Base-by-base conservation (phyloP, 169 alveolate genomes). In the Babesia caballi region DNA sequence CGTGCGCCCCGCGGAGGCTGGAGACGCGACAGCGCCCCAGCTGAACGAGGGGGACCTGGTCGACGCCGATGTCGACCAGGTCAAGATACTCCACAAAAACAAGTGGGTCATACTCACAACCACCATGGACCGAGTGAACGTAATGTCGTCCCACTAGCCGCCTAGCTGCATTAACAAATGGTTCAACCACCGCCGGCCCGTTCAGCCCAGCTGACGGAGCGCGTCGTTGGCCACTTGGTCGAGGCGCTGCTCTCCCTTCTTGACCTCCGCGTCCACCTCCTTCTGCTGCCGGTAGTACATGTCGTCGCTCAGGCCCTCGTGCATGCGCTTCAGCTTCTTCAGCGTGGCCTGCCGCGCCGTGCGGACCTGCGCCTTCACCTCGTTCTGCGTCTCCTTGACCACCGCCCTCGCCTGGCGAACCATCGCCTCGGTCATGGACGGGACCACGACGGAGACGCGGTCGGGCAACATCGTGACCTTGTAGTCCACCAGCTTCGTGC, bases 261-360 rank as follows among this genome's bases (percentile, higher is more conserved):
- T 63, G 27, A 63, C 58, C 12, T n/a, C 36, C 4, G 44, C 25
- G 19, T 63, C 73, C 15, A 63, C 47, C 52, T 63, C 63, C 21
- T 63, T 63, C 50, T 63, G 56, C 46, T 77, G 85, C 3, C 68
- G 67, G 72, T 54, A 77, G 41, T 27, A 44, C 85, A 77, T 77
- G 66, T 77, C 85, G 40, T 77, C 78, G 68, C 85, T 77, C 23
- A 77, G 74, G 15, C 82, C 74, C 40, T 66, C 28, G 50, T 63
- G 78, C 73, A 77, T 3, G 38, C 27, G 21, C 46, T 77, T 77
- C 49, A 77, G 63, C 50, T 42, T 60, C 65, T 77, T 77, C 49
- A 59, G 17, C 19, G 40, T 25, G 56, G 71, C 58, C 73, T 66
- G 85, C 33, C 85, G 42, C 2, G 68, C 36, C 42, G 50, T 9